Base-by-base conservation (phyloP, 139 green algal species). In the Trebouxia sp. region DNA sequence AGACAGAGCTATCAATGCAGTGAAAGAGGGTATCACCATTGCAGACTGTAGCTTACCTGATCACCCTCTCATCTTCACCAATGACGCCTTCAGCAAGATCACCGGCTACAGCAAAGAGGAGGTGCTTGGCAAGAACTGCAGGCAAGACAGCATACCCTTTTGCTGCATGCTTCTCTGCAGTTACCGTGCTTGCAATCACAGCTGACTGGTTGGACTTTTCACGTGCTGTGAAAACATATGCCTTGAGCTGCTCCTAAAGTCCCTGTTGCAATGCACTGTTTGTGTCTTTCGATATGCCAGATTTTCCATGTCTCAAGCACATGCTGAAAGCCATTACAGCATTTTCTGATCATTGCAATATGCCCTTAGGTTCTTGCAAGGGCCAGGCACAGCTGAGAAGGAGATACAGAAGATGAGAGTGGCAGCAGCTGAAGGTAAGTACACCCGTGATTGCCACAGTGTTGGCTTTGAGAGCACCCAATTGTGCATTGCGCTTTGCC, bases 11-110 rank as follows among this genome's bases (percentile, higher is more conserved):
- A 94, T 97, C 88, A 85, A 94, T 35, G 32, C 74, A 47, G 47
- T 79, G 5, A 77, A 79, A 26, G 92, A 95, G 80, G 92, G 92
- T 26, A 94, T 95, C 78, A 92, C 90, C n/a, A 94, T 96, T 28
- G 90, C 90, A 43, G 91, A 95, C 85, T 90, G 82, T 81, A 79
- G 43, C 17, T 53, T 80, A 24, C 89, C 93, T 9, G 94, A 98
- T 65, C 92, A 92, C 85, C 94, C 94, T 20, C 85, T 98, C 65
- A 91, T 97, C 30, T 98, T 94, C 65, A 89, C 90, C 42, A 96
- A 93, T 72, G 87, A 91, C 28, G 91, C 84, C 24, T 96, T 98
- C 77, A 84, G 87, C 9, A 79, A 87, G 15, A 95, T 97, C 80
- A 98, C 94, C 0, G 94, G 94, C 0, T 97, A 97, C 85, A 75